These are phyloP conservation scores for Stephanocyclus meneghinianus DNA, from an alignment of 352 stramenopile genomes.

Conservation along the genomic window DNA sequence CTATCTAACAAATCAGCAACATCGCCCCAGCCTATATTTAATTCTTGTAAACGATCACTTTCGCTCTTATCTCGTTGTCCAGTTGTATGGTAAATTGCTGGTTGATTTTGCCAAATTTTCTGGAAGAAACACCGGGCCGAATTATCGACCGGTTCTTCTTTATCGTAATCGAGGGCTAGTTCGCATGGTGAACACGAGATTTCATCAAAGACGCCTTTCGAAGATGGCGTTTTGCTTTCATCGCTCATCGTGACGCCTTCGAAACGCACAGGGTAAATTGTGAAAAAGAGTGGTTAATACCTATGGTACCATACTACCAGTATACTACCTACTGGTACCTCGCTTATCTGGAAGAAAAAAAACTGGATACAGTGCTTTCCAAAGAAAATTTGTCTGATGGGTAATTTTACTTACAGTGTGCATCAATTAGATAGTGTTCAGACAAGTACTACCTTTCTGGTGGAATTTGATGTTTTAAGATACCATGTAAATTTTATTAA, in stretches of 20 bases:
- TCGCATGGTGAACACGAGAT: constrained; percentile 38
- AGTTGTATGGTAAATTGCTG: constrained; percentile 36
- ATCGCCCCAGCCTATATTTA: constrained; percentile 42
- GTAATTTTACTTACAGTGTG: too few relatives aligned
- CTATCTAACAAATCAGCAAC: constrained; percentile 40
- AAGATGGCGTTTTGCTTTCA: not conserved
- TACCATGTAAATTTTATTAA: too few relatives aligned
- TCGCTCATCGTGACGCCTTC: not conserved
- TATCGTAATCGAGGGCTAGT: constrained; percentile 20
- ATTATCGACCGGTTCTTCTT: constrained; percentile 8
- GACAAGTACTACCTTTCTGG: too few relatives aligned
- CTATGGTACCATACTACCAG: too few relatives aligned
- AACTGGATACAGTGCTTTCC: too few relatives aligned
- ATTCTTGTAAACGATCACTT: constrained; percentile 11
- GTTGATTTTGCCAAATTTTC: constrained; percentile 54
- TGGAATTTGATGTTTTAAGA: too few relatives aligned
- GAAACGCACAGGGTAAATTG: not conserved
- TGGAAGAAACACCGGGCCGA: constrained; percentile 46
- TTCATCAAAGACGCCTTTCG: constrained; percentile 13
- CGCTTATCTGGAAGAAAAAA: too few relatives aligned
- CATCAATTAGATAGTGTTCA: too few relatives aligned
- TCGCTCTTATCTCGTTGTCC: not conserved
- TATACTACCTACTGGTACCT: too few relatives aligned
- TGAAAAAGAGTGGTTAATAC: not conserved
- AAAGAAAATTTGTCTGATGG: too few relatives aligned